These are phyloP conservation scores for Candida mattraensis DNA, from an alignment of 805 yeast species.

Conservation along the genomic window DNA sequence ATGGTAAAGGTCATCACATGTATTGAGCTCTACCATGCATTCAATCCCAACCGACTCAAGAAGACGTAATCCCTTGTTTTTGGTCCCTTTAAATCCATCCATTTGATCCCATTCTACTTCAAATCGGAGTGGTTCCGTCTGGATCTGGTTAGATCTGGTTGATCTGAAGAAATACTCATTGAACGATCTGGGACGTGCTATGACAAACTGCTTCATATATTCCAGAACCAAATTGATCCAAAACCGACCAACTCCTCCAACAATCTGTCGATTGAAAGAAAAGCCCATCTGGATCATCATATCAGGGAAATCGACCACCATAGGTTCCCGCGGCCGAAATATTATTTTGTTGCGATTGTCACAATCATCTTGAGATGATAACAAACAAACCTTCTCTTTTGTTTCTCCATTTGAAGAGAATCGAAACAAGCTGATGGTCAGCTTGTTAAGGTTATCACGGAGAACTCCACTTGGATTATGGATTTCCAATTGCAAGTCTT, in stretches of 20 bases:
- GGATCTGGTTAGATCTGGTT: constrained; percentile 1
- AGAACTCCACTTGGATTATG: constrained; percentile 10
- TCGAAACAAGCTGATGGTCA: constrained; percentile 4
- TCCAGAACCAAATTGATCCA: constrained; percentile 20
- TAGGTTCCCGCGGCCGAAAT: constrained; percentile 1
- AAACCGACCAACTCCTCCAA: constrained; percentile 16
- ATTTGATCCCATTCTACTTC: constrained; percentile 46
- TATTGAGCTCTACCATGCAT: constrained; percentile 6
- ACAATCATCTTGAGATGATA: not conserved
- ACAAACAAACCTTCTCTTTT: too few relatives aligned
- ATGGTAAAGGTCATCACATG: constrained; percentile 6
- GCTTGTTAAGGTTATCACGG: constrained; percentile 4
- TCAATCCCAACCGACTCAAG: constrained; percentile 47
- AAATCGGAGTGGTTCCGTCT: constrained; percentile 3
- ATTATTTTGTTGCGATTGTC: not conserved
- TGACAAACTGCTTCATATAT: constrained; percentile 7
- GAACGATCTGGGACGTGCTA: constrained; percentile 3
- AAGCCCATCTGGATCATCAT: constrained; percentile 14
- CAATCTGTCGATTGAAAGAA: constrained; percentile 8
- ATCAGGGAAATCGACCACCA: constrained; percentile 5
- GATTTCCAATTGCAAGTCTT: constrained; percentile 8
- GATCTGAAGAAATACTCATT: constrained; percentile 6
- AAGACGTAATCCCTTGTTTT: constrained; percentile 48
- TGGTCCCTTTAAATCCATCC: constrained; percentile 69
- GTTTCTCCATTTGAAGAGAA: constrained; percentile 4